phyloP scores from a whole-genome alignment of 495 filamentous ascomycete species.

The Penicillium dipodomyicola region DNA sequence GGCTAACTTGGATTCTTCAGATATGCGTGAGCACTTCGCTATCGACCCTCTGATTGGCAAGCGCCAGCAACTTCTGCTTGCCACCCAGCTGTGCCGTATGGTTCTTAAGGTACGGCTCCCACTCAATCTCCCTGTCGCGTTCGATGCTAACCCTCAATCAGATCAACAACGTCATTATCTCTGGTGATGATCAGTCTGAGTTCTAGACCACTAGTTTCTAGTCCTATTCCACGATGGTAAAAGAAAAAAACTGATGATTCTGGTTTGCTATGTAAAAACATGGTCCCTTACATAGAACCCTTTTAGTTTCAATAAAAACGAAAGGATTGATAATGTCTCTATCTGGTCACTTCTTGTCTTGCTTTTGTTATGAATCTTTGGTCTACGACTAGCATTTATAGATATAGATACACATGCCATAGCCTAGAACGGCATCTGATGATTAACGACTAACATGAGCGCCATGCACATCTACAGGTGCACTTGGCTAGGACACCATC shows the following conservation, averaged over 20 bases:
- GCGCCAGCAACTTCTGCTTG: constrained; percentile 90
- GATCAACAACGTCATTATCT: constrained; percentile 92
- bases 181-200: constrained; percentile 87
- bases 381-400: neutral
- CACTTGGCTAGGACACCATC: neutral
- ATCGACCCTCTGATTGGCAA: constrained; percentile 98
- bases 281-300: constrained; percentile 33
- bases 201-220: constrained; percentile 58
- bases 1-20: constrained; percentile 35
- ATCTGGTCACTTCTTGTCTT: neutral
- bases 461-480: neutral
- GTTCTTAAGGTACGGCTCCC: constrained; percentile 77
- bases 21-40: constrained; percentile 96
- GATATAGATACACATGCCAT: neutral
- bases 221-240: constrained; percentile 25
- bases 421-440: neutral
- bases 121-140: neutral
- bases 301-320: constrained; percentile 28
- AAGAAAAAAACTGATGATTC: constrained; percentile 29
- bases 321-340: constrained; percentile 31
- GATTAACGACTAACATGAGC: neutral
- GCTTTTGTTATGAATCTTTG: neutral
- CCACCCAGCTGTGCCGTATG: constrained; percentile 98
- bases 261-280: constrained; percentile 33
- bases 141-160: constrained; percentile 30